phyloP scores from a whole-genome alignment of 169 alveolate species.

The Plasmodium adleri region DNA sequence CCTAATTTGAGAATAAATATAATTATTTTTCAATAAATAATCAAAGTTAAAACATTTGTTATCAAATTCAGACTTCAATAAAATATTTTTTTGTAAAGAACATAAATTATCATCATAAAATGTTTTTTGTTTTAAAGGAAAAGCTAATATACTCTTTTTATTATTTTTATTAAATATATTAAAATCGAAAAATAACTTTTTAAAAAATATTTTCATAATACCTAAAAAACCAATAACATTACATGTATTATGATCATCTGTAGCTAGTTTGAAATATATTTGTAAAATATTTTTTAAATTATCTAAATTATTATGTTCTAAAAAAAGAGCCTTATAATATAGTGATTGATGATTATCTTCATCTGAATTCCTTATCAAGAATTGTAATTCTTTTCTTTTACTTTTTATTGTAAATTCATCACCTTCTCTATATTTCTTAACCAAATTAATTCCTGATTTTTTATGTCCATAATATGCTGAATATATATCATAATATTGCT shows the following conservation, averaged over 20 bases:
- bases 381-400: slow-evolving; percentile 65
- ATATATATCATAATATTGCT: slow-evolving; percentile 73
- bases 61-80: slow-evolving; percentile 31
- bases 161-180: slow-evolving; percentile 6
- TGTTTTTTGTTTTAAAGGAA: slow-evolving; percentile 2
- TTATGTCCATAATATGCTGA: slow-evolving; percentile 74
- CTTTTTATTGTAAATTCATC: slow-evolving; percentile 72
- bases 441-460: slow-evolving; percentile 33
- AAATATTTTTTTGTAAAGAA: slow-evolving; percentile 24
- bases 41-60: slow-evolving; percentile 54
- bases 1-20: slow-evolving; percentile 43
- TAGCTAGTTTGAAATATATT: slow-evolving; percentile 50
- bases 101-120: slow-evolving; percentile 12
- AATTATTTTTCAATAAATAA: slow-evolving; percentile 24
- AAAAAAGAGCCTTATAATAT: slow-evolving; percentile 51
- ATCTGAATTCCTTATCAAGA: slow-evolving; percentile 27
- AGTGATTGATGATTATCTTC: slow-evolving; percentile 55
- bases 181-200: slow-evolving; percentile 41
- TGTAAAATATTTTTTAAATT: slow-evolving; percentile 51
- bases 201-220: slow-evolving; percentile 56
- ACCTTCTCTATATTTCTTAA: slow-evolving; percentile 59
- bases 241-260: slow-evolving; percentile 66
- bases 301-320: slow-evolving; percentile 53
- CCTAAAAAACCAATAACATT: slow-evolving; percentile 68
- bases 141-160: background rate